Evolutionary conservation across 1,139 yeast genomes (phyloP).

Genomic region (Schizosaccharomyces versatilis): DNA sequence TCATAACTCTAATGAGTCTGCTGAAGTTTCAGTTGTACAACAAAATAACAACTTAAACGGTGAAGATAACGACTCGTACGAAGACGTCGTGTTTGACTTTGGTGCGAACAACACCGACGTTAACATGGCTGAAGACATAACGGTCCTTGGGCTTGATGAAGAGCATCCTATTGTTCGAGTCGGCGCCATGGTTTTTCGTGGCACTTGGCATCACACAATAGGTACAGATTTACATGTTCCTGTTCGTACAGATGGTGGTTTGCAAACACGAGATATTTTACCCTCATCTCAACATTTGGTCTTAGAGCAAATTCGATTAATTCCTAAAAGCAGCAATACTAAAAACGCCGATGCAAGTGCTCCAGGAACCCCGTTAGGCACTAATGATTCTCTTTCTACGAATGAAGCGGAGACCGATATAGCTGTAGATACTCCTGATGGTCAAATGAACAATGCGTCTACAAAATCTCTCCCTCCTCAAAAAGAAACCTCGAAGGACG

Average conservation of each 20-base stretch:
- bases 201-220: neutral
- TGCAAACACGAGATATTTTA: neutral
- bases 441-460: too few species aligned
- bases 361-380: too few species aligned
- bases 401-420: too few species aligned
- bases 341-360: too few species aligned
- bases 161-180: conserved; percentile 1
- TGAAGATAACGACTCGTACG: neutral
- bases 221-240: conserved; percentile 1
- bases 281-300: neutral
- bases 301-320: neutral
- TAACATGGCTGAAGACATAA: neutral
- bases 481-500: too few species aligned
- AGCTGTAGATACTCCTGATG: too few species aligned
- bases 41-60: too few species aligned
- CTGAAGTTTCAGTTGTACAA: too few species aligned
- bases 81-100: neutral
- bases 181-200: conserved; percentile 1
- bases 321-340: neutral
- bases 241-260: neutral
- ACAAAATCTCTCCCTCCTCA: too few species aligned
- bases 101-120: neutral
- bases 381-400: too few species aligned
- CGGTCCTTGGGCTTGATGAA: neutral
- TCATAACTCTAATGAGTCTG: too few species aligned